Evolutionary conservation across 257 asterid genomes (phyloP), one percentile per base, ranked within the genome.

Genomic region (Plantago ovata): DNA sequence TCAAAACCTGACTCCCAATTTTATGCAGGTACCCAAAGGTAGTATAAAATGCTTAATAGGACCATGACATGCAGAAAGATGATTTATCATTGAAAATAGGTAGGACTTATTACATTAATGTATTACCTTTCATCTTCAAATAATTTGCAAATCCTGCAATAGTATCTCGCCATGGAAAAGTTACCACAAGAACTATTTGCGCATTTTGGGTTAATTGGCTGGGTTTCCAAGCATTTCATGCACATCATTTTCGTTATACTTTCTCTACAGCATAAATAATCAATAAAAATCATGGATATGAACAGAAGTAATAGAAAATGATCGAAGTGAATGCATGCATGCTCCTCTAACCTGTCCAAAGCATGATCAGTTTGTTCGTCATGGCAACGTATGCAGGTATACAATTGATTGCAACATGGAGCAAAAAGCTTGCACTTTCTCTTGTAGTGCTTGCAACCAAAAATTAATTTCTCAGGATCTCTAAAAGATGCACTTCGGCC

Each of bases 321-420:
- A 36, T 22, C 40, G 36, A 60, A 67, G 67, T 62, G 67, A 63
- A 44, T 44, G 18, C 44, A 60, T 51, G 57, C 66, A 56, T 54
- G 61, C 67, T 56, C 57, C 60, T 65, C 79, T 67, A 58, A 87
- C 97, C 95, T 85, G 77, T 86, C 89, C 71, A 84, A 63, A 51
- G 81, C 63, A 68, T 89, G 97, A 81, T 86, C 89, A 18, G 84
- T 19, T 71, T 66, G 63, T 45, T 89, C 97, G 65, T 89, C 95
- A 53, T 89, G 97, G 72, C 97, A 89, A 62, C 89, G 87, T 69
- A 89, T 78, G 81, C 97, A 89, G 24, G 97, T 72, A 74, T 67
- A 82, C 20, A 89, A 77, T 81, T 80, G 73, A 62, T 80, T 79
- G 79, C 97, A 89, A 71, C 97, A 89, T 44, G 92, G 79, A 50